Evolutionary conservation across 176 grass and related monocot genomes (phyloP).

Genomic region (Aegilops speltoides): DNA sequence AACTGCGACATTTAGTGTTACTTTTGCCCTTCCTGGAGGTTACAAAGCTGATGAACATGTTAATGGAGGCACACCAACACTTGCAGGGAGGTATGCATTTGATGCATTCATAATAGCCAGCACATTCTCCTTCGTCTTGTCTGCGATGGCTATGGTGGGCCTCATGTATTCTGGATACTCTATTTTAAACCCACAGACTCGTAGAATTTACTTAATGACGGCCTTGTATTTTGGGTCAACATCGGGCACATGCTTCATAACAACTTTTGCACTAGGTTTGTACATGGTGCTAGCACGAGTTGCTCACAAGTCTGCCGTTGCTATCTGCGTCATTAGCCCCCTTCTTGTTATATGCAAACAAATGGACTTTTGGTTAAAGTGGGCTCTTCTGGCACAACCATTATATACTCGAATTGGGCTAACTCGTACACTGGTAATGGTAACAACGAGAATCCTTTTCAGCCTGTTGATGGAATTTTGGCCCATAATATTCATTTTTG

Average conservation of each 20-base stretch:
- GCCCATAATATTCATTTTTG: constrained; percentile 6
- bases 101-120: not conserved
- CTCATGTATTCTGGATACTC: constrained; percentile 7
- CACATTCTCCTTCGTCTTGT: not conserved
- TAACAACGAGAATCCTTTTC: not conserved
- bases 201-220: not conserved
- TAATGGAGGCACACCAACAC: not conserved
- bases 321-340: not conserved
- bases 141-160: not conserved
- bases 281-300: not conserved
- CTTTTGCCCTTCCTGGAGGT: constrained; percentile 6
- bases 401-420: not conserved
- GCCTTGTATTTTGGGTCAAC: not conserved
- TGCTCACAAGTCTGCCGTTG: not conserved
- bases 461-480: constrained; percentile 7
- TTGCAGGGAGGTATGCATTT: constrained; percentile 4
- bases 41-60: not conserved
- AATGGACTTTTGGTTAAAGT: not conserved
- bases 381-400: not conserved
- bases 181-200: not conserved
- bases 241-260: not conserved
- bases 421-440: not conserved
- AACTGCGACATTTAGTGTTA: not conserved
- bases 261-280: constrained; percentile 1
- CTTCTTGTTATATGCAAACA: not conserved